Base-by-base conservation (phyloP, 805 yeast species). In the Teunomyces barrocoloradensis region DNA sequence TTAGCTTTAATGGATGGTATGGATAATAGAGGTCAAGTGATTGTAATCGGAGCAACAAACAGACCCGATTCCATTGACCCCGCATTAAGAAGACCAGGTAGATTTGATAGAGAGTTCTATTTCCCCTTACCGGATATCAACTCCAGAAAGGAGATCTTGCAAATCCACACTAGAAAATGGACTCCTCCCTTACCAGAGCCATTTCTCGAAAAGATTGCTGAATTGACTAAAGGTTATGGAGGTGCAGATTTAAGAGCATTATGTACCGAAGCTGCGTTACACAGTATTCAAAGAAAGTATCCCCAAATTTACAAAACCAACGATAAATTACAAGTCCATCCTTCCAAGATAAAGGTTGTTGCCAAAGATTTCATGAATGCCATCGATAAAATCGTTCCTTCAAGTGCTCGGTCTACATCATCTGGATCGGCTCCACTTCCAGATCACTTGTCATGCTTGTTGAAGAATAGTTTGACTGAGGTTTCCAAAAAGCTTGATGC, bases 41-140 rank as follows among this genome's bases (percentile, higher is more conserved):
- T 94, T 53, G 97, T 94, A 2, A 91, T 94, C 56, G 99, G 99
- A 49, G 99, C 99, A 1, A 94, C 99, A 0, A 94, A 94, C 68
- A 75, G 99, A 60, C 99, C 99, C 0, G 98, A 94, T 68, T 87
- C 97, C 0, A 88, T 94, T n/a, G 99, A 94, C 66, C 97, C 99
- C 1, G 99, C 99, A 0, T 74, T 94, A 49, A 79, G 99, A 60
- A 79, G 99, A 58, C 99, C 99, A 0, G 99, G 99, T 1, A 78
- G 99, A 65, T 94, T 94, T 60, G 99, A 94, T 64, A 79, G 99
- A 54, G 99, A 94, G 63, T 94, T 94, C 64, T 94, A 88, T 65
- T 94, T 94, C 74, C 96, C 98, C 4, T 71, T 94, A 46, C 99
- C 99, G 1, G 95, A 89, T 60, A 57, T 79, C 4, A 78, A 79